phyloP scores from a whole-genome alignment of 228 moss, liverwort and hornwort species.

The Sphagnum magellanicum region DNA sequence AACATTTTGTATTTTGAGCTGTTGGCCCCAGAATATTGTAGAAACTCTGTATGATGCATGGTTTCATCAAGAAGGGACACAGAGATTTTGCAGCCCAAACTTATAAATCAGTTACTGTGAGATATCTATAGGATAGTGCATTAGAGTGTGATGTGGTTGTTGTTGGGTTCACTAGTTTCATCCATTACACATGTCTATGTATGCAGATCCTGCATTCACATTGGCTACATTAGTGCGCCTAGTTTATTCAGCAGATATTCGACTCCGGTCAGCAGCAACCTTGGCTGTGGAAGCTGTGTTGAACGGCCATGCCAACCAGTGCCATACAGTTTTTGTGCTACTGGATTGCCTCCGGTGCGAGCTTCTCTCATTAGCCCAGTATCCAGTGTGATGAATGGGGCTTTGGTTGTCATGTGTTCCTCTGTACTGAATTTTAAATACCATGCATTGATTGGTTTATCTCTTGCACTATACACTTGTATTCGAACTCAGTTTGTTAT shows the following conservation, averaged over 20 bases:
- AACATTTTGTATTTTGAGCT: no score
- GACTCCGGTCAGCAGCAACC: slow-evolving; percentile 83
- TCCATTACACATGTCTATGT: no score
- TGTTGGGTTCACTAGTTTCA: no score
- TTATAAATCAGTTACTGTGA: no score
- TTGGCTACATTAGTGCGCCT: slow-evolving; percentile 61
- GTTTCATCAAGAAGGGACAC: no score
- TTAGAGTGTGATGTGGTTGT: no score
- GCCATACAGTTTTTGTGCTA: slow-evolving; percentile 55
- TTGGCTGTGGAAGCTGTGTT: slow-evolving; percentile 69
- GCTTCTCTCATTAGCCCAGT: not conserved
- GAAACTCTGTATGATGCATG: no score
- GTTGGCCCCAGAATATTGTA: no score
- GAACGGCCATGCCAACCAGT: slow-evolving; percentile 50
- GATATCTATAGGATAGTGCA: no score
- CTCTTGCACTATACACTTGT: not conserved
- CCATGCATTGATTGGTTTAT: not conserved
- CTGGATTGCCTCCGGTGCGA: slow-evolving; percentile 75
- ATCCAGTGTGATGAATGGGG: not conserved
- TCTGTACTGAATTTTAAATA: not conserved
- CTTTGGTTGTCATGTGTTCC: not conserved
- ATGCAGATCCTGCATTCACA: slow-evolving; percentile 76
- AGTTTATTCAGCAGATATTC: slow-evolving; percentile 72
- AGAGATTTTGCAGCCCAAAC: no score
- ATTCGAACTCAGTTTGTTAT: no score